Evolutionary conservation across 805 yeast species (phyloP), one percentile per base, ranked within the genome.

Genomic region (Wickerhamiella slavikovae): DNA sequence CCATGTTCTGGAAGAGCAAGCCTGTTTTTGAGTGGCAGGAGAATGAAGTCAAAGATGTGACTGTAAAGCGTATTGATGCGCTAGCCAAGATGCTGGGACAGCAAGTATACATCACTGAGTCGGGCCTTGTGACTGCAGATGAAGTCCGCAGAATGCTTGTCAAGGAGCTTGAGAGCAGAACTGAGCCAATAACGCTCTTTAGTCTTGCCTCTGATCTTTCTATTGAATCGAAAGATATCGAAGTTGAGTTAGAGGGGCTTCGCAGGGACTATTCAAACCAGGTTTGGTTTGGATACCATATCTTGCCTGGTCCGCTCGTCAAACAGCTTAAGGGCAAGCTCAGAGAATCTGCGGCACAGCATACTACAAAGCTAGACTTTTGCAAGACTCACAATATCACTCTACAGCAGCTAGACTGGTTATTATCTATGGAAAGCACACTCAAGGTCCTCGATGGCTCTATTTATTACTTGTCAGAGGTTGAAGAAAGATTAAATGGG

Each of bases 51-150:
- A n/a, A n/a, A n/a, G n/a, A n/a, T n/a, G n/a, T n/a, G n/a, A n/a
- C n/a, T n/a, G n/a, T n/a, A n/a, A n/a, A n/a, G n/a, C n/a, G n/a
- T n/a, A n/a, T n/a, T n/a, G n/a, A n/a, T n/a, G n/a, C n/a, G n/a
- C n/a, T n/a, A n/a, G n/a, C n/a, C n/a, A n/a, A n/a, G n/a, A n/a
- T n/a, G n/a, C n/a, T 24, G 12, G 26, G 26, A 4, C 20, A 25
- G 20, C 15, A 27, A 17, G 13, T 31, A 4, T 27, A 27, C 21
- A 14, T 23, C 14, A 24, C 30, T 4, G 3, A 10, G 12, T 5
- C 18, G 4, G 34, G 34, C 18, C 21, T 31, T 4, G 22, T 31
- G 4, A 17, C 25, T 5, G 22, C 27, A 14, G 10, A 12, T 7
- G 15, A 17, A 15, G 22, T 31, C 12, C 15, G 11, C 12, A 4